Evolutionary conservation across 257 asterid genomes (phyloP).

Genomic region (Petunia secreta): DNA sequence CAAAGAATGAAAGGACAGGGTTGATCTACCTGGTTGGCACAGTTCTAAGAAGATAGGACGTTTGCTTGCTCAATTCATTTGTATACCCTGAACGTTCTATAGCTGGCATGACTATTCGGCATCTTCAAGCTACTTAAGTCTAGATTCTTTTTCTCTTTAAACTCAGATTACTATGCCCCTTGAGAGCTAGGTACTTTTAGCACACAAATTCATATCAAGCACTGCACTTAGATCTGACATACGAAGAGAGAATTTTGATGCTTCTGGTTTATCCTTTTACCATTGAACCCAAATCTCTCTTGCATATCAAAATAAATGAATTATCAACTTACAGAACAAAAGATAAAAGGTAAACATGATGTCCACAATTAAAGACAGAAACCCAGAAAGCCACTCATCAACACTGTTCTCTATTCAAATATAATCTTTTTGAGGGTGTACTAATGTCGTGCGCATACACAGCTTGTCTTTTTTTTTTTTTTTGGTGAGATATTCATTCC

Average conservation of each 20-base stretch:
- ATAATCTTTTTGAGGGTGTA: neutral
- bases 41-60: neutral
- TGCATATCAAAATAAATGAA: neutral
- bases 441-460: neutral
- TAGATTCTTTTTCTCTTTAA: neutral
- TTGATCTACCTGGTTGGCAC: too few relatives aligned
- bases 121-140: neutral
- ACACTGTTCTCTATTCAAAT: neutral
- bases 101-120: neutral
- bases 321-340: neutral
- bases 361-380: neutral
- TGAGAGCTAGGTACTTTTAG: neutral
- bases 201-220: neutral
- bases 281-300: neutral
- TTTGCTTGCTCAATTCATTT: neutral
- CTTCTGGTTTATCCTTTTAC: neutral
- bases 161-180: conserved; percentile 23
- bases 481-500: neutral
- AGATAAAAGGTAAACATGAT: conserved; percentile 10
- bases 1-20: too few relatives aligned
- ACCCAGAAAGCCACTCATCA: neutral
- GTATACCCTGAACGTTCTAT: neutral
- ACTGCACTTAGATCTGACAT: conserved; percentile 25
- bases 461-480: neutral
- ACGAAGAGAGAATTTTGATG: neutral